These are phyloP conservation scores for Venturia nashicola DNA, from an alignment of 2,329 filamentous ascomycete species.

Conservation along the genomic window DNA sequence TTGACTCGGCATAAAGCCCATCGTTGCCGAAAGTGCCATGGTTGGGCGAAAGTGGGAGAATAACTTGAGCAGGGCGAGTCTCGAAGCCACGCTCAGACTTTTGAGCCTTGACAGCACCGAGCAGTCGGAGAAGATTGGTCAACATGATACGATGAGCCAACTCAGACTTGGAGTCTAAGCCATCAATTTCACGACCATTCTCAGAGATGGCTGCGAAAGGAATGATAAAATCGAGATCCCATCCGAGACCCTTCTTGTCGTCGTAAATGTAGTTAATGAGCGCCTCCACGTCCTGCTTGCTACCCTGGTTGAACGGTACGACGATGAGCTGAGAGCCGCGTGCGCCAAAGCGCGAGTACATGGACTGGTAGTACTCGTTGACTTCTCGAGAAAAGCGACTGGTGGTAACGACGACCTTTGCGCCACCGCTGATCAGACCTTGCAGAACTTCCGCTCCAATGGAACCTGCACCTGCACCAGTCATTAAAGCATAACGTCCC, in stretches of 20 bases:
- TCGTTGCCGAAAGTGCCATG: conserved; percentile 98
- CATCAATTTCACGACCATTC: conserved; percentile 94
- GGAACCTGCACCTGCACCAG: conserved; percentile 90
- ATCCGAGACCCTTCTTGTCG: conserved; percentile 87
- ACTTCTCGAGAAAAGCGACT: conserved; percentile 94
- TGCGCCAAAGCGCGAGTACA: conserved; percentile 91
- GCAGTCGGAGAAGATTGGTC: conserved; percentile 85
- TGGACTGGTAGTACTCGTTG: conserved; percentile 97
- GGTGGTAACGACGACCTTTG: conserved; percentile 92
- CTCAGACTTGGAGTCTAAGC: conserved; percentile 93
- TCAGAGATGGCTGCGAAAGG: conserved; percentile 97
- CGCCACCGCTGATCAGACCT: conserved; percentile 89
- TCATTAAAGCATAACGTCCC: conserved; percentile 96
- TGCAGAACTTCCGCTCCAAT: conserved; percentile 96
- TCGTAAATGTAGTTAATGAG: conserved; percentile 96
- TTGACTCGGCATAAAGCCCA: conserved; percentile 95
- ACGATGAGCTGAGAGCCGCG: conserved; percentile 94
- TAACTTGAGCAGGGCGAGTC: conserved; percentile 91
- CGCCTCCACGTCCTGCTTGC: conserved; percentile 93
- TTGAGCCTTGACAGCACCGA: conserved; percentile 82
- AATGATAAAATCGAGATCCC: conserved; percentile 93
- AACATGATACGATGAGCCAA: conserved; percentile 98
- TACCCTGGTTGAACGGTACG: conserved; percentile 97
- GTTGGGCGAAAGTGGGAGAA: conserved; percentile 90
- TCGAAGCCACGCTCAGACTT: conserved; percentile 82